Base-by-base conservation (phyloP, 2,329 filamentous ascomycete species). In the Paecilomyces variotii region DNA sequence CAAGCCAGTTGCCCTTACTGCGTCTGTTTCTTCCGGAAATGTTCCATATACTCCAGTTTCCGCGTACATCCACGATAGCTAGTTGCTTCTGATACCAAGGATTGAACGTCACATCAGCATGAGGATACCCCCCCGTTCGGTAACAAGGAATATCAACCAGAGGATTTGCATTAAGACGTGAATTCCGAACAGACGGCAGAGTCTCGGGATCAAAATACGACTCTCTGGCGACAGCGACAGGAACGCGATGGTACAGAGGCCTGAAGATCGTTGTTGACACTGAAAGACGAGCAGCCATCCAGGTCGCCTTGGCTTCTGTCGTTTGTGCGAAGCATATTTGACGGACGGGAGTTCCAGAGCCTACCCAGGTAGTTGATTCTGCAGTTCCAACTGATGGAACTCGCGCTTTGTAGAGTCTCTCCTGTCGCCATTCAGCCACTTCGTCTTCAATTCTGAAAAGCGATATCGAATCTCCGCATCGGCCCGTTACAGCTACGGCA, bases 51-150 rank as follows among this genome's bases (percentile, higher is more conserved):
- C 73, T 79, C 84, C 84, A 87, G 45, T 72, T 72, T 1, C 82
- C 82, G 30, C 68, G 63, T 52, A 76, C 74, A 65, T 86, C 82
- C 24, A 86, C 69, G 12, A 86, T 72, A 1, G 76, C 84, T 59
- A 86, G 68, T 64, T 84, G 80, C n/a, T 76, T 76, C 58, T 80
- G 76, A 66, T 82, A 82, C 74, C 80, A 82, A 3, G 83, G 83
- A 64, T 86, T 85, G 69, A 87, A 86, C 5, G 78, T 68, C 10
- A 86, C 75, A 68, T 85, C 78, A 1, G 78, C 78, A 67, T 84
- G 82, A 2, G 78, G 63, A 30, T 68, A 66, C 0, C 75, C 78
- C 10, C 78, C 80, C 1, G 78, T 82, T 27, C 76, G 66, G 1
- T 70, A 67, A 12, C 69, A 67, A 1, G 69, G 64, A 39, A 84